phyloP scores from a whole-genome alignment of 2,329 filamentous ascomycete genomes.

The Lizonia empirigonia region DNA sequence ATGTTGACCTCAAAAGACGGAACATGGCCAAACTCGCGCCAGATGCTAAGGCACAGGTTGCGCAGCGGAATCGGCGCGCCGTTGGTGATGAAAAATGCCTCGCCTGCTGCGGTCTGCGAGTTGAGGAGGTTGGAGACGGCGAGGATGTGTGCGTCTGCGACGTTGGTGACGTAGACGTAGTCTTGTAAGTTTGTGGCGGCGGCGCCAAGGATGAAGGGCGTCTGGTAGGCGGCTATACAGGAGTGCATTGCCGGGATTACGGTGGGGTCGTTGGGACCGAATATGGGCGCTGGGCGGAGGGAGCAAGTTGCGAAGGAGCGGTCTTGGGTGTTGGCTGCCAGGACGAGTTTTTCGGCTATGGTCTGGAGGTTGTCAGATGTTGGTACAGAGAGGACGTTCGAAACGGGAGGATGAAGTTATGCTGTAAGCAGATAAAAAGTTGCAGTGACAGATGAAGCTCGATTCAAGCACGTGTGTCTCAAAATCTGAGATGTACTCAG shows the following conservation, averaged over 20 bases:
- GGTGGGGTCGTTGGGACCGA: slow-evolving; percentile 86
- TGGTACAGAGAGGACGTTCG: background rate
- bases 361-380: slow-evolving; percentile 55
- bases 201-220: slow-evolving; percentile 80
- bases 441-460: too few species aligned
- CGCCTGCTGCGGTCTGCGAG: slow-evolving; percentile 66
- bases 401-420: background rate
- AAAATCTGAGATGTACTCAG: too few species aligned
- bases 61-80: slow-evolving; percentile 88
- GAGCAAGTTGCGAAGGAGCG: slow-evolving; percentile 71
- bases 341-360: slow-evolving; percentile 79
- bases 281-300: slow-evolving; percentile 85
- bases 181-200: slow-evolving; percentile 69
- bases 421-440: too few species aligned
- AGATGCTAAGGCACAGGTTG: slow-evolving; percentile 82
- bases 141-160: slow-evolving; percentile 80
- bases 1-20: slow-evolving; percentile 57
- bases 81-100: slow-evolving; percentile 91
- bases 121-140: slow-evolving; percentile 74
- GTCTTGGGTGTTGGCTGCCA: slow-evolving; percentile 70
- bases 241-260: slow-evolving; percentile 74
- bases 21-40: slow-evolving; percentile 65
- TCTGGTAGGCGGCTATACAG: slow-evolving; percentile 70
- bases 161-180: slow-evolving; percentile 72
- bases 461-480: too few species aligned